phyloP scores from a whole-genome alignment of 2,329 filamentous ascomycete genomes.

The Trichoderma breve region DNA sequence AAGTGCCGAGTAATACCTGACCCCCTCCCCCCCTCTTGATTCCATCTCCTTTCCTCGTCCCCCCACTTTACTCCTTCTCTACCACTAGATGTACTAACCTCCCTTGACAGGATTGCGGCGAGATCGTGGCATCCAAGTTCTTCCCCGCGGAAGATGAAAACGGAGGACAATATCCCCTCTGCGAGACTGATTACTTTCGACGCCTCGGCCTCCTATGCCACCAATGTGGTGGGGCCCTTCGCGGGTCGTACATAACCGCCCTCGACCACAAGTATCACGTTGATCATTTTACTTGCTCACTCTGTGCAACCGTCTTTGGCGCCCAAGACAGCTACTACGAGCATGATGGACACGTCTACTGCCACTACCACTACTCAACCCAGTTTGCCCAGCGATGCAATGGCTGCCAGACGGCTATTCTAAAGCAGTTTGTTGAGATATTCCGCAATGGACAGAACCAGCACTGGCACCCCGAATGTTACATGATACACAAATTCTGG shows the following conservation, averaged over 20 bases:
- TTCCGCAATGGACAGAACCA: slow-evolving; percentile 97
- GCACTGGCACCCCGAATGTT: slow-evolving; percentile 99
- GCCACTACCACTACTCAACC: slow-evolving; percentile 98
- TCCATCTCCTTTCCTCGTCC: slow-evolving; percentile 3
- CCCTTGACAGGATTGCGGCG: slow-evolving; percentile 75
- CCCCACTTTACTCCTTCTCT: slow-evolving; percentile 11
- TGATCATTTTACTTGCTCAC: slow-evolving; percentile 96
- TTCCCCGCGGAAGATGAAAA: slow-evolving; percentile 93
- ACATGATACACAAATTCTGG: slow-evolving; percentile 99
- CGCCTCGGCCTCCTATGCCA: slow-evolving; percentile 87
- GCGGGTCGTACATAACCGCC: slow-evolving; percentile 96
- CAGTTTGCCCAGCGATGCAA: slow-evolving; percentile 95
- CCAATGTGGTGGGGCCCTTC: slow-evolving; percentile 86
- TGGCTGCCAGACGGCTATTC: slow-evolving; percentile 92
- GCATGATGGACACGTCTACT: slow-evolving; percentile 93
- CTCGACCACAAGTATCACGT: slow-evolving; percentile 98
- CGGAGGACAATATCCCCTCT: slow-evolving; percentile 87
- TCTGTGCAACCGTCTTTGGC: slow-evolving; percentile 96
- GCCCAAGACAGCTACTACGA: slow-evolving; percentile 99
- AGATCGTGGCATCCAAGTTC: slow-evolving; percentile 98
- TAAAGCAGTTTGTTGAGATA: slow-evolving; percentile 99
- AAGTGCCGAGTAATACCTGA: slow-evolving; percentile 74
- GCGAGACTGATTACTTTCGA: slow-evolving; percentile 96
- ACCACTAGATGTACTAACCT: slow-evolving; percentile 20
- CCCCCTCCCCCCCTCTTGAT: not conserved